Evolutionary conservation across 2,329 filamentous ascomycete species (phyloP).

Genomic region (Colletotrichum nymphaeae): DNA sequence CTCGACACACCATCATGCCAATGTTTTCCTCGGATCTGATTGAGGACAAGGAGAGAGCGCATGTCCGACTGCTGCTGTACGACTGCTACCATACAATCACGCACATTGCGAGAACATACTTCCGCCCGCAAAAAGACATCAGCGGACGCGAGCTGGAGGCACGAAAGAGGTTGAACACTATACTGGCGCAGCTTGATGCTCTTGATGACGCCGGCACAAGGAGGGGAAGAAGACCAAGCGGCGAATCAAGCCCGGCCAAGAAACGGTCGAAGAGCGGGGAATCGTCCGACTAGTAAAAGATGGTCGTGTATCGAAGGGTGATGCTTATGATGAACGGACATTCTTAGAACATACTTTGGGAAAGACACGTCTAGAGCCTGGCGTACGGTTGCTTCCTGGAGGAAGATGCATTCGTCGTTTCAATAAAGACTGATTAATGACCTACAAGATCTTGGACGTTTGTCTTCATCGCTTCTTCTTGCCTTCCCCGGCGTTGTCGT

Average conservation of each 20-base stretch:
- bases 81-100: constrained; percentile 67
- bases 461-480: neutral
- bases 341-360: neutral
- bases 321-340: neutral
- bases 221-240: constrained; percentile 49
- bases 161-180: constrained; percentile 60
- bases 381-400: neutral
- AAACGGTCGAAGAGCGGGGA: constrained; percentile 53
- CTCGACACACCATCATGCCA: constrained; percentile 25
- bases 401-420: neutral
- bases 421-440: neutral
- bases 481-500: constrained; percentile 52
- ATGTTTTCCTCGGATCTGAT: constrained; percentile 44
- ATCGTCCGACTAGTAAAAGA: constrained; percentile 16
- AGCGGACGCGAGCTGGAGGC: constrained; percentile 64
- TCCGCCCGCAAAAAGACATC: constrained; percentile 60
- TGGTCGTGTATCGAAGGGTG: neutral
- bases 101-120: constrained; percentile 65
- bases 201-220: constrained; percentile 45
- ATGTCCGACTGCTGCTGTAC: constrained; percentile 65
- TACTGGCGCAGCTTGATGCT: constrained; percentile 58
- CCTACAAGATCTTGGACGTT: neutral
- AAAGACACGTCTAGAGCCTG: neutral
- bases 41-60: constrained; percentile 55
- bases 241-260: constrained; percentile 58